These are phyloP conservation scores for Tuber aestivum DNA, from an alignment of 495 filamentous ascomycete genomes.

Conservation along the genomic window DNA sequence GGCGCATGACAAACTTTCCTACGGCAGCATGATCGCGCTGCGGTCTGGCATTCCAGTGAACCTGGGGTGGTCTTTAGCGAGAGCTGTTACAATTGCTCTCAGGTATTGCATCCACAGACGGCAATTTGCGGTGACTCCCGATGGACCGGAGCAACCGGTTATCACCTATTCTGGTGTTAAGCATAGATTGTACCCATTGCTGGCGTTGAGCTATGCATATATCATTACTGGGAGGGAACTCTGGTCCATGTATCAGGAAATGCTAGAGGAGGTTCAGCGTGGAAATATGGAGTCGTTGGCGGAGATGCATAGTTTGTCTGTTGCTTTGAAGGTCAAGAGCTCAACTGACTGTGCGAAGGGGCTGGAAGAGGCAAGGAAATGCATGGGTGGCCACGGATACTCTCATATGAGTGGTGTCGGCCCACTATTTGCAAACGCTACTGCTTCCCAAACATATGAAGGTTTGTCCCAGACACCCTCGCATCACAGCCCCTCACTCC, in stretches of 20 bases:
- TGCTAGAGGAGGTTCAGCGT: conserved; percentile 52
- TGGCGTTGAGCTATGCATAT: conserved; percentile 67
- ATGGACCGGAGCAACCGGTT: conserved; percentile 56
- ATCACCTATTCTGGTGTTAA: conserved; percentile 75
- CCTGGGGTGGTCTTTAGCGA: conserved; percentile 60
- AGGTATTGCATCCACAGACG: conserved; percentile 62
- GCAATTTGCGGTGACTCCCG: conserved; percentile 54
- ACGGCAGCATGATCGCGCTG: conserved; percentile 68
- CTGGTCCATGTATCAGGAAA: conserved; percentile 56
- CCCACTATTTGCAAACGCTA: conserved; percentile 61
- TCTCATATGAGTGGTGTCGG: conserved; percentile 64
- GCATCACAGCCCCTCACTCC: conserved; percentile 5
- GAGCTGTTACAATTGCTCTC: conserved; percentile 68
- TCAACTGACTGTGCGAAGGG: conserved; percentile 64
- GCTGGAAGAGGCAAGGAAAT: conserved; percentile 63
- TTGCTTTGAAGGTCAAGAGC: conserved; percentile 64
- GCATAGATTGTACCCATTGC: conserved; percentile 59
- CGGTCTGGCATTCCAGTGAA: conserved; percentile 65
- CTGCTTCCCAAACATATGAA: conserved; percentile 62
- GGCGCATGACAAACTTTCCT: conserved; percentile 59
- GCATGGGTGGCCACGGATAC: conserved; percentile 71
- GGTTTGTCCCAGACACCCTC: conserved; percentile 16
- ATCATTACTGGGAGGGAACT: conserved; percentile 68
- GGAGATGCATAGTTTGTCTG: conserved; percentile 68
- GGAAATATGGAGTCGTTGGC: conserved; percentile 52